phyloP scores from a whole-genome alignment of 768 basidiomycete species.

The Suillus spraguei region DNA sequence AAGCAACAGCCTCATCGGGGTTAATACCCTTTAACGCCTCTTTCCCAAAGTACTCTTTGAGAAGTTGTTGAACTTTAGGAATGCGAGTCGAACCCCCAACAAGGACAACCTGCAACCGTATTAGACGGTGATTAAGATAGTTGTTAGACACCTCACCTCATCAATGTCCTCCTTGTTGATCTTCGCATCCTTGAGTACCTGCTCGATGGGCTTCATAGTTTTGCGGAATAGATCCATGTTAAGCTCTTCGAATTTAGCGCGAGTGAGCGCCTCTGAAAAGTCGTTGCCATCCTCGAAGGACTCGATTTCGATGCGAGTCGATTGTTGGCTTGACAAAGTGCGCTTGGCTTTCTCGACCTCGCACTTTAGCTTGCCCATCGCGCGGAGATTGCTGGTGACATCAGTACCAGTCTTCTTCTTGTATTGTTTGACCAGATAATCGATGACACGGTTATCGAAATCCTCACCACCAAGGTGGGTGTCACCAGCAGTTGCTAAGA shows the following conservation, averaged over 20 bases:
- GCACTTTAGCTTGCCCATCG: slow-evolving; percentile 89
- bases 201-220: slow-evolving; percentile 99
- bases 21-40: slow-evolving; percentile 99
- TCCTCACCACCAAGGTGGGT: slow-evolving; percentile 96
- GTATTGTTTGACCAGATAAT: slow-evolving; percentile 86
- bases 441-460: slow-evolving; percentile 92
- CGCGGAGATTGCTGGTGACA: slow-evolving; percentile 75
- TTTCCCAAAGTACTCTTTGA: slow-evolving; percentile 98
- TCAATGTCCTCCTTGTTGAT: slow-evolving; percentile 98
- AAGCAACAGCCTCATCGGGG: slow-evolving; percentile 98
- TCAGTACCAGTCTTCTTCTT: slow-evolving; percentile 86
- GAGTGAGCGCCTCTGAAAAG: slow-evolving; percentile 94
- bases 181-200: slow-evolving; percentile 96
- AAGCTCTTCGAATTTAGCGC: slow-evolving; percentile 98
- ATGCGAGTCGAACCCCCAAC: slow-evolving; percentile 99
- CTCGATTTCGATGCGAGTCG: slow-evolving; percentile 92
- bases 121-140: background rate
- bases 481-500: slow-evolving; percentile 90
- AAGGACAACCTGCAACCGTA: slow-evolving; percentile 64
- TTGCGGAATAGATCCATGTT: slow-evolving; percentile 99
- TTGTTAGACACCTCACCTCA: slow-evolving; percentile 52
- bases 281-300: slow-evolving; percentile 95
- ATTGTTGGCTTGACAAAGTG: slow-evolving; percentile 90
- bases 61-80: slow-evolving; percentile 97
- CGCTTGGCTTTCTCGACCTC: slow-evolving; percentile 95